phyloP scores from a whole-genome alignment of 768 basidiomycete species.

The Mycena olivaceomarginata region DNA sequence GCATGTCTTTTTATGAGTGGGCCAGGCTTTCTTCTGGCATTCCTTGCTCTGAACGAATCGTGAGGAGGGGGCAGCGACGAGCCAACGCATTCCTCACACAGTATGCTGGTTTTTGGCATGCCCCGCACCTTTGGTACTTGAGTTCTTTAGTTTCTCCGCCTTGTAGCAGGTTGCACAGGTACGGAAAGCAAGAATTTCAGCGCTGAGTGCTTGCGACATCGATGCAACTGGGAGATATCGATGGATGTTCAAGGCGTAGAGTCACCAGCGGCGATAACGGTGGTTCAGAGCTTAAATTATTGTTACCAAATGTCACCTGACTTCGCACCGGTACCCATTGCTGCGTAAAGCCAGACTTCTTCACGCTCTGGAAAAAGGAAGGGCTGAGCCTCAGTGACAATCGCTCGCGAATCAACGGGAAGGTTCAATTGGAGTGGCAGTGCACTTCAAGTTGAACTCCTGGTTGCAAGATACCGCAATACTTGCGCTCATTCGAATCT shows the following conservation, averaged over 20 bases:
- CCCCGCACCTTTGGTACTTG: constrained; percentile 27
- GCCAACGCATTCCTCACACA: constrained; percentile 6
- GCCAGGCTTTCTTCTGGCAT: constrained; percentile 40
- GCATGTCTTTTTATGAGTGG: constrained; percentile 32
- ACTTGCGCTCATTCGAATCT: no score
- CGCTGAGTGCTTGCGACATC: constrained; percentile 36
- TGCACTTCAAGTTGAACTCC: no score
- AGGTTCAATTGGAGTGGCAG: no score
- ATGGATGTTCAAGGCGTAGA: not conserved
- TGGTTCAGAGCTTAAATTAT: not conserved
- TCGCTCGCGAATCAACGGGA: no score
- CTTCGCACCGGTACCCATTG: no score
- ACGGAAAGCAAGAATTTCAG: constrained; percentile 16
- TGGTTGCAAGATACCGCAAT: no score
- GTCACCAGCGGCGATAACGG: not conserved
- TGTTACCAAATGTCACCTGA: no score
- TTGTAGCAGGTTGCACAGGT: constrained; percentile 36
- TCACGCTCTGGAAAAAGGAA: no score
- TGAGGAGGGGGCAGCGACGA: not conserved
- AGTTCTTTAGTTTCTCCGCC: constrained; percentile 29
- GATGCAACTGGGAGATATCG: constrained; percentile 1
- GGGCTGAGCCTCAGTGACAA: no score
- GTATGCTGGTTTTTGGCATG: constrained; percentile 27
- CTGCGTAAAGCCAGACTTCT: no score
- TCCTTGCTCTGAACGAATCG: constrained; percentile 27